Percentiles rank a stretch among this genome's conserved stretches.
These are phyloP conservation scores for Penicillium roqueforti DNA, from an alignment of 495 filamentous ascomycete genomes.

Conservation along the genomic window DNA sequence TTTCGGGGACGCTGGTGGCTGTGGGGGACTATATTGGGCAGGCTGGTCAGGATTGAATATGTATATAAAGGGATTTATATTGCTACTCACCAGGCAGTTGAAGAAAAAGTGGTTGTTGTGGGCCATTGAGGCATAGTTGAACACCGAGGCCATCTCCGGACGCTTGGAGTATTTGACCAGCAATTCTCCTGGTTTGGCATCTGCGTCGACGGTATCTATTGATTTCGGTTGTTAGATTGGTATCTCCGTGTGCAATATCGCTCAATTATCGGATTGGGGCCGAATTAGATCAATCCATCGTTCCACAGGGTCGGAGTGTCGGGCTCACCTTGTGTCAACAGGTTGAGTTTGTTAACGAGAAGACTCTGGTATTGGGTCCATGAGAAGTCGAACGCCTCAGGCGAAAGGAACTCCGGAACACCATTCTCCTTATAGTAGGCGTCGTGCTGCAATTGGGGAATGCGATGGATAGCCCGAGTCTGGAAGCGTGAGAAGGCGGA, in stretches of 20 bases:
- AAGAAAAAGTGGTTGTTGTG: constrained; percentile 99
- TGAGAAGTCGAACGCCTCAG: constrained; percentile 62
- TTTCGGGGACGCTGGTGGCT: constrained; percentile 48
- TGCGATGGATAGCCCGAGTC: constrained; percentile 46
- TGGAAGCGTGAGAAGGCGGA: constrained; percentile 43
- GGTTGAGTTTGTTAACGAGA: constrained; percentile 71
- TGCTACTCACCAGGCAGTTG: constrained; percentile 50
- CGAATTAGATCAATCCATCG: not conserved
- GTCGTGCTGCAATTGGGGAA: constrained; percentile 59
- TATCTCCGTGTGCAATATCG: not conserved
- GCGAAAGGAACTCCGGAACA: constrained; percentile 62
- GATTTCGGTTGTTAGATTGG: not conserved
- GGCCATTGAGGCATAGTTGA: constrained; percentile 95
- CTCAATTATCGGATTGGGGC: not conserved
- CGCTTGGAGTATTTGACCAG: constrained; percentile 73
- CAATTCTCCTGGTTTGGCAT: constrained; percentile 58
- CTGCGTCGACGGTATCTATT: constrained; percentile 53
- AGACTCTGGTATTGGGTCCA: constrained; percentile 79
- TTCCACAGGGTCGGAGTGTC: constrained; percentile 11
- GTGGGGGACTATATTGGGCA: constrained; percentile 37
- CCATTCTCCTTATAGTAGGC: constrained; percentile 51
- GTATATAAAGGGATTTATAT: not conserved
- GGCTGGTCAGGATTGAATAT: constrained; percentile 7
- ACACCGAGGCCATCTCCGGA: constrained; percentile 67
- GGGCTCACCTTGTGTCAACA: constrained; percentile 62